Conservation (phyloP, 2,329 filamentous ascomycete genomes). For the Truncatella angustata region DNA sequence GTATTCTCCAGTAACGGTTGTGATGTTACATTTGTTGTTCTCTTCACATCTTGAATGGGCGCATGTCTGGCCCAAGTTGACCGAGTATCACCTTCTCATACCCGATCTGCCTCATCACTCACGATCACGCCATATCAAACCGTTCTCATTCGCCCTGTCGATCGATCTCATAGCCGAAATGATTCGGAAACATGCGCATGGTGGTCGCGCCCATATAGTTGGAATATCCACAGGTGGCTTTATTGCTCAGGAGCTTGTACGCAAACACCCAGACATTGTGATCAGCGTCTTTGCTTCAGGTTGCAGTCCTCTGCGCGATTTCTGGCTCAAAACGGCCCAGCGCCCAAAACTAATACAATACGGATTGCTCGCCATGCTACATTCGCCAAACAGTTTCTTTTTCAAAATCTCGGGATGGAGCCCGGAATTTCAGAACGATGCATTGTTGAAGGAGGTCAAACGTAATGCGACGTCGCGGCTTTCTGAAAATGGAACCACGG, state of each 20-base stretch:
- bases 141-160: conserved; percentile 28
- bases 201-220: conserved; percentile 35
- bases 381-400: conserved; percentile 25
- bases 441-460: conserved; percentile 32
- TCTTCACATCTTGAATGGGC: conserved; percentile 33
- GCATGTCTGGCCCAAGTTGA: conserved; percentile 32
- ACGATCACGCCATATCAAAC: conserved; percentile 29
- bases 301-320: background rate
- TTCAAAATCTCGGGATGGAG: conserved; percentile 25
- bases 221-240: conserved; percentile 40
- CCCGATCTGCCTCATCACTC: conserved; percentile 39
- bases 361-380: conserved; percentile 21
- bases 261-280: conserved; percentile 33
- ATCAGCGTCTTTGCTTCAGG: conserved; percentile 26
- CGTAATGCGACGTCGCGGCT: conserved; percentile 28
- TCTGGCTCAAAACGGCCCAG: background rate
- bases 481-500: conserved; percentile 11
- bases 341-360: conserved; percentile 26
- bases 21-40: conserved; percentile 31
- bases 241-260: conserved; percentile 30
- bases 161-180: conserved; percentile 33
- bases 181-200: conserved; percentile 33
- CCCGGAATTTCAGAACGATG: conserved; percentile 25
- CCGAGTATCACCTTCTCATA: conserved; percentile 36
- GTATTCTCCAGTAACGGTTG: conserved; percentile 24